Evolutionary conservation across 139 green algal species (phyloP).

Genomic region (Monoraphidium neglectum): DNA sequence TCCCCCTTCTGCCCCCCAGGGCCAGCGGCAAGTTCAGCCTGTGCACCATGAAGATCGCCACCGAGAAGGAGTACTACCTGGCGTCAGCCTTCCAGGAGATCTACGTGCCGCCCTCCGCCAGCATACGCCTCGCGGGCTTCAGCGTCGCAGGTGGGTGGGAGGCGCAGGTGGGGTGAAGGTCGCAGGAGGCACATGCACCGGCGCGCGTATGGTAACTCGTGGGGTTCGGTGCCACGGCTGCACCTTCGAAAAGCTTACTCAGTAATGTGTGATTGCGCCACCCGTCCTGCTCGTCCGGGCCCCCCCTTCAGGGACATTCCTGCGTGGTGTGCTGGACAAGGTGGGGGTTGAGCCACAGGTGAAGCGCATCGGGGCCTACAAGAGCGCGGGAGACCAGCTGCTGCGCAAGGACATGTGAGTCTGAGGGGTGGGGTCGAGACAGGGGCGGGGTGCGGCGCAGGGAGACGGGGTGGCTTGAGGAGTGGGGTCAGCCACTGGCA

Average conservation of each 20-base stretch:
- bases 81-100: conserved; percentile 83
- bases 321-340: conserved; percentile 93
- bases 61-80: conserved; percentile 93
- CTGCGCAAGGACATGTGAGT: conserved; percentile 84
- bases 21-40: conserved; percentile 86
- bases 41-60: conserved; percentile 73
- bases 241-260: background rate
- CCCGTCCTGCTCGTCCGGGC: background rate
- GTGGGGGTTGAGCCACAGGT: conserved; percentile 89
- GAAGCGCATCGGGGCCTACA: conserved; percentile 88
- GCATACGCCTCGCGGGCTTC: conserved; percentile 82
- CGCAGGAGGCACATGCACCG: too few species aligned
- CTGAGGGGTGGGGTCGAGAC: conserved; percentile 67
- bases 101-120: conserved; percentile 81
- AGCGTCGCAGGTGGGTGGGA: conserved; percentile 63
- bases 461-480: too few species aligned
- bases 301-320: conserved; percentile 68
- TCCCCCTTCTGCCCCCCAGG: conserved; percentile 73
- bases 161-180: background rate
- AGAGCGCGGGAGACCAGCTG: conserved; percentile 92
- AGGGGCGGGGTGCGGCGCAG: background rate
- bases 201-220: too few species aligned
- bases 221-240: too few species aligned
- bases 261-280: background rate
- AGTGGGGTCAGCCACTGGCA: background rate